Conservation (phyloP, 1,284 basidiomycete genomes). For the Amylostereum chailletii region DNA sequence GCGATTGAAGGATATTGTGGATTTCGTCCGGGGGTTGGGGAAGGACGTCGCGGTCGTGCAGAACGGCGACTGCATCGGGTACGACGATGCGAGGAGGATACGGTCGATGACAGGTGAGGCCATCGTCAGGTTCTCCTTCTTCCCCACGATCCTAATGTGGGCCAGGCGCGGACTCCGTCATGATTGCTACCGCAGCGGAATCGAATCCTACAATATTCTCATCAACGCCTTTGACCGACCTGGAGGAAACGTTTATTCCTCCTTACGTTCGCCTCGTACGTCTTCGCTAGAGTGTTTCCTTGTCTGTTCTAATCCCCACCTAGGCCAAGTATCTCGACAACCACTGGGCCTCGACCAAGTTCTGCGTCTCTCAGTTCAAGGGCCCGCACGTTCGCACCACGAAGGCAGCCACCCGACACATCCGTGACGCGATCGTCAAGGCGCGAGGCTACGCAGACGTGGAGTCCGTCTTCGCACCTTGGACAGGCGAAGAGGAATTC, state of each 20-base stretch:
- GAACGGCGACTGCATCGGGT: conserved; percentile 89
- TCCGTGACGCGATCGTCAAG: conserved; percentile 46
- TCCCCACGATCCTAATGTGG: background rate
- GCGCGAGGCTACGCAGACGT: conserved; percentile 66
- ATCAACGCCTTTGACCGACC: conserved; percentile 55
- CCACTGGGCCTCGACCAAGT: conserved; percentile 85
- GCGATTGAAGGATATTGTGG: conserved; percentile 78
- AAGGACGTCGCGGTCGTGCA: conserved; percentile 79
- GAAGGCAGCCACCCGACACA: conserved; percentile 49
- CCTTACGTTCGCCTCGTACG: conserved; percentile 70
- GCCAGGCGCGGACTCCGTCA: conserved; percentile 81
- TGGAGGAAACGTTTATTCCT: conserved; percentile 68
- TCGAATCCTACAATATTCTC: conserved; percentile 88
- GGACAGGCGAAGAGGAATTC: conserved; percentile 59
- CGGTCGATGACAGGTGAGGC: conserved; percentile 63
- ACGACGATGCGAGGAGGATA: conserved; percentile 71
- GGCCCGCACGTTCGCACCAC: conserved; percentile 42
- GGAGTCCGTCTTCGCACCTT: conserved; percentile 39
- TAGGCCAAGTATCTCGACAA: conserved; percentile 68
- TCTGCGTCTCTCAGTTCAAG: conserved; percentile 80
- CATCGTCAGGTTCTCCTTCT: conserved; percentile 2
- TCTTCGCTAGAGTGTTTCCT: conserved; percentile 5
- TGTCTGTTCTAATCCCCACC: conserved; percentile 1
- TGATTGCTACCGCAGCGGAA: conserved; percentile 95
- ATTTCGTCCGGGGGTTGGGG: conserved; percentile 63